Conservation (phyloP, 2,329 filamentous ascomycete species). For the Xylariomycetidae sp. region DNA sequence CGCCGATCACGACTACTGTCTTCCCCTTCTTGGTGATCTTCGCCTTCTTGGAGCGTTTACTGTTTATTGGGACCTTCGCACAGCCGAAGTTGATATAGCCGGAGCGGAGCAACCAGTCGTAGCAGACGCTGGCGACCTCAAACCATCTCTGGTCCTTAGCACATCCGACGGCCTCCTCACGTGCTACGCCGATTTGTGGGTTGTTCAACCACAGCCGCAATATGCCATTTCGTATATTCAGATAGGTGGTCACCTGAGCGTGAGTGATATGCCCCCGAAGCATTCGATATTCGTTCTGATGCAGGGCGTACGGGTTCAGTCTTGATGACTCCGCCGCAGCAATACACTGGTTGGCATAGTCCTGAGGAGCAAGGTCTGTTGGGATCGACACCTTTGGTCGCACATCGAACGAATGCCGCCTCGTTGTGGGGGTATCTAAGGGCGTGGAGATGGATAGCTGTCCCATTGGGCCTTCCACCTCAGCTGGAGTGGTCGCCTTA, state of each 20-base stretch:
- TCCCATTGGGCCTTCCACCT: constrained; percentile 36
- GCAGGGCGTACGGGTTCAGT: constrained; percentile 82
- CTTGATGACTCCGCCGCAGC: constrained; percentile 84
- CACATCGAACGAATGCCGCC: constrained; percentile 48
- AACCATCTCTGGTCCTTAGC: constrained; percentile 86
- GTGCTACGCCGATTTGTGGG: constrained; percentile 74
- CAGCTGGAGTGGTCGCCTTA: constrained; percentile 59
- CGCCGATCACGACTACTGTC: constrained; percentile 82
- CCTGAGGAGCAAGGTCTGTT: constrained; percentile 60
- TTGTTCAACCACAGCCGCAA: constrained; percentile 85
- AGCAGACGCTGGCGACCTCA: constrained; percentile 79
- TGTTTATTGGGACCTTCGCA: constrained; percentile 59
- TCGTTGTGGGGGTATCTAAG: constrained; percentile 13
- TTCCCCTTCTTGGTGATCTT: constrained; percentile 52
- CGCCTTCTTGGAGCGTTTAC: constrained; percentile 34
- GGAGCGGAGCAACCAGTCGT: constrained; percentile 84
- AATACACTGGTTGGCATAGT: constrained; percentile 90
- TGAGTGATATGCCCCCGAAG: constrained; percentile 79
- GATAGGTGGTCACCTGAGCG: constrained; percentile 86
- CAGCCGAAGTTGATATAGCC: constrained; percentile 98
- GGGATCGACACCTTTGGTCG: constrained; percentile 82
- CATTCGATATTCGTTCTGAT: constrained; percentile 77
- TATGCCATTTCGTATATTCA: constrained; percentile 95
- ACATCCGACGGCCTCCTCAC: constrained; percentile 85
- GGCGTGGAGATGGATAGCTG: constrained; percentile 11